phyloP scores from a whole-genome alignment of 179 eudicot species.

The Sideroxylon spinosum region DNA sequence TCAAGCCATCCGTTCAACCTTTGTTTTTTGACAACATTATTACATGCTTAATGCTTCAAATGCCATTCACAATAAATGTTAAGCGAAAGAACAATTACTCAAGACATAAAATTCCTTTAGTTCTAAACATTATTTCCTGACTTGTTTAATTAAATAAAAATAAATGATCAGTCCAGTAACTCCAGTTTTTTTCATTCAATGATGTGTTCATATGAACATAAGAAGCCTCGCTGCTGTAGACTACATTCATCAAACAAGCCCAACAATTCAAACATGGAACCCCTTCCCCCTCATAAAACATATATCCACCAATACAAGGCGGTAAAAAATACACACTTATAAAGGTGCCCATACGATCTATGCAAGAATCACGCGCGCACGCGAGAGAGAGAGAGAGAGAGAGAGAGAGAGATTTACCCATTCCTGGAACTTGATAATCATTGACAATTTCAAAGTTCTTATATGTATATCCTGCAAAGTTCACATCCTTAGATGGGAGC shows the following conservation, averaged over 20 bases:
- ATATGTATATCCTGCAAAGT: constrained; percentile 53
- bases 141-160: too few relatives aligned
- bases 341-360: neutral
- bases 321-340: neutral
- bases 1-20: too few relatives aligned
- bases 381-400: neutral
- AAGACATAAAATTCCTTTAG: too few relatives aligned
- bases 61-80: too few relatives aligned
- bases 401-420: constrained; percentile 26
- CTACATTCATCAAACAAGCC: neutral
- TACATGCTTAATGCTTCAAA: too few relatives aligned
- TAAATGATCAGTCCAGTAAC: too few relatives aligned
- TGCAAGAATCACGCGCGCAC: neutral
- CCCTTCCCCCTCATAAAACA: neutral
- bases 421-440: constrained; percentile 46
- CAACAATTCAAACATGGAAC: neutral
- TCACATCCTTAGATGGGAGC: constrained; percentile 50
- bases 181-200: too few relatives aligned
- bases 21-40: too few relatives aligned
- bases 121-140: too few relatives aligned
- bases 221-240: neutral
- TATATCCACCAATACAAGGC: neutral
- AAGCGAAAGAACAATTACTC: too few relatives aligned
- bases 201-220: neutral
- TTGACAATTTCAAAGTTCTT: constrained; percentile 55